phyloP scores from a whole-genome alignment of 1,284 basidiomycete genomes.

The Paramarasmius palmivorus region DNA sequence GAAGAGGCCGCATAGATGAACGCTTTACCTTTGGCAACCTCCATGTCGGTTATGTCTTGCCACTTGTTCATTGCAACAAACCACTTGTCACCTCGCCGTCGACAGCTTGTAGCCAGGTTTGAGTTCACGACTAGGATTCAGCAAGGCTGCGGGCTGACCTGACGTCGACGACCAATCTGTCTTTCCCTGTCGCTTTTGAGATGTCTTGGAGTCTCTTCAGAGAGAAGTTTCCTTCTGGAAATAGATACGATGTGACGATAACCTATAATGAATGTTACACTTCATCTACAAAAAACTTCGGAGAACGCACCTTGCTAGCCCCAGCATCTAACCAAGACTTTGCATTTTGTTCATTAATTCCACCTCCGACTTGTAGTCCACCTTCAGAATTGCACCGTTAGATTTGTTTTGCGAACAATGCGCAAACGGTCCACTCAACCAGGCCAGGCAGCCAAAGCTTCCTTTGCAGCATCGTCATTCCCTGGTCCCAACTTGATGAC shows the following conservation, averaged over 20 bases:
- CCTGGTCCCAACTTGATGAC: conserved; percentile 94
- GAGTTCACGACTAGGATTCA: not conserved
- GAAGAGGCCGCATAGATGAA: not conserved
- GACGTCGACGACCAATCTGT: conserved; percentile 93
- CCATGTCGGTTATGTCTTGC: conserved; percentile 96
- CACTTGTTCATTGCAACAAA: conserved; percentile 99
- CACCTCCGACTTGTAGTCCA: conserved; percentile 91
- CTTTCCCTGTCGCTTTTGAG: conserved; percentile 73
- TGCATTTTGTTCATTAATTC: conserved; percentile 85
- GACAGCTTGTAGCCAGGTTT: conserved; percentile 61
- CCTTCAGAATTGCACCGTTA: conserved; percentile 33
- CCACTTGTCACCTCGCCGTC: conserved; percentile 79
- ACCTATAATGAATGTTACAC: conserved; percentile 51
- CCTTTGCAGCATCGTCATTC: conserved; percentile 86
- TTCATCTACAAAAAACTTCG: not conserved
- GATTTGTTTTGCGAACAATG: not conserved
- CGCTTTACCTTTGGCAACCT: conserved; percentile 75
- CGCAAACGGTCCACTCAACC: conserved; percentile 40
- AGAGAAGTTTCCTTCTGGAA: conserved; percentile 82
- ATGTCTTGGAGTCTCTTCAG: conserved; percentile 70
- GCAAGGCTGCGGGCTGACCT: conserved; percentile 52
- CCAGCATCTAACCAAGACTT: conserved; percentile 85
- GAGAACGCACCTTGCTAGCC: conserved; percentile 78
- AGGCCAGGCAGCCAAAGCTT: conserved; percentile 85
- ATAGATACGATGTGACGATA: conserved; percentile 96